These are phyloP conservation scores for Stellera chamaejasme DNA, from an alignment of 345 rosid species.

Conservation along the genomic window DNA sequence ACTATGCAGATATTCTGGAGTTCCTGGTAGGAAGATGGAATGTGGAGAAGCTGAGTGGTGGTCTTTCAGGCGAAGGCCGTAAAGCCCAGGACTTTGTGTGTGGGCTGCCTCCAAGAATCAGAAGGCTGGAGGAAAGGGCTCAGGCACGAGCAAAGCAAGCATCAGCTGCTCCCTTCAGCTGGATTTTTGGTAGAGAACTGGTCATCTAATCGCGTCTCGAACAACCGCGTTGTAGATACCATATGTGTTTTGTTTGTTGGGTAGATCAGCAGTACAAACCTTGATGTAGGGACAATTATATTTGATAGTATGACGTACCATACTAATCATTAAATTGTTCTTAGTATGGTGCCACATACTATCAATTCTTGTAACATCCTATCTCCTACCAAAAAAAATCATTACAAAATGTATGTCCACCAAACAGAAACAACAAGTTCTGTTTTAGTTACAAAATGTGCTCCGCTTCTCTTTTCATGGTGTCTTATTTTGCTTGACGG, in stretches of 20 bases:
- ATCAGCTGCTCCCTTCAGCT: constrained; percentile 42
- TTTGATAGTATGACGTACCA: too few relatives aligned
- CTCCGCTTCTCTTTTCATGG: too few relatives aligned
- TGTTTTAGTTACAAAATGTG: too few relatives aligned
- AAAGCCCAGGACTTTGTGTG: constrained; percentile 52
- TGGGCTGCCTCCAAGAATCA: constrained; percentile 43
- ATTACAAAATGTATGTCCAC: too few relatives aligned
- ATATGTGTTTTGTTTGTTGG: constrained; percentile 8
- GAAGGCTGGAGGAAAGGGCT: constrained; percentile 58
- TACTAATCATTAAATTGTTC: too few relatives aligned
- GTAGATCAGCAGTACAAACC: constrained; percentile 5
- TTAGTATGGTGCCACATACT: too few relatives aligned
- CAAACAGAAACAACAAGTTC: too few relatives aligned
- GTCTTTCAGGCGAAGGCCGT: constrained; percentile 51
- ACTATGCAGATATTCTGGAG: constrained; percentile 61
- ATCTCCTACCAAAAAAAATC: too few relatives aligned
- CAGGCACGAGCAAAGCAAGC: constrained; percentile 44
- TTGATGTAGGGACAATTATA: too few relatives aligned
- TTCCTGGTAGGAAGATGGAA: constrained; percentile 63
- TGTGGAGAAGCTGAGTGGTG: constrained; percentile 36
- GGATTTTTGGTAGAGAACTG: constrained; percentile 47
- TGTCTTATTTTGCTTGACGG: too few relatives aligned
- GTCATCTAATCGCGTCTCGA: constrained; percentile 15
- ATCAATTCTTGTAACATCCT: too few relatives aligned
- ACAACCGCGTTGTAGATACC: constrained; percentile 4